Evolutionary conservation across 768 basidiomycete species (phyloP).

Genomic region (Goffeauzyma gilvescens): DNA sequence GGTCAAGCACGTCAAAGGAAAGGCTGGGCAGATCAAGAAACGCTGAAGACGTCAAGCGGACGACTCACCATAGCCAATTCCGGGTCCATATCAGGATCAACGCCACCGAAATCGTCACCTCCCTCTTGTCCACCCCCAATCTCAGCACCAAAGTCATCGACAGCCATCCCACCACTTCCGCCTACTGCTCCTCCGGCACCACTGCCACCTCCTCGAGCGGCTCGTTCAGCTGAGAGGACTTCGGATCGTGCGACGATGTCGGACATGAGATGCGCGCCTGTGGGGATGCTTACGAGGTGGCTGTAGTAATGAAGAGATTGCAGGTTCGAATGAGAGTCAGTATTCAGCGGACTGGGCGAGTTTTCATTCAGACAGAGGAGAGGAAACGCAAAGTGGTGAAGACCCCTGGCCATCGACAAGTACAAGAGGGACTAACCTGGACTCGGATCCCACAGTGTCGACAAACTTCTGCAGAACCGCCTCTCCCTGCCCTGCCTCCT

Average conservation of each 20-base stretch:
- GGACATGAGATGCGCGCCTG: constrained; percentile 58
- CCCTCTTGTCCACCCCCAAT: constrained; percentile 35
- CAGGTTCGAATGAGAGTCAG: background rate
- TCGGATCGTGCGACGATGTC: constrained; percentile 64
- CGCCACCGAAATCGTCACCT: constrained; percentile 43
- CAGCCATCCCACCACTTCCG: constrained; percentile 29
- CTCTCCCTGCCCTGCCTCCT: constrained; percentile 44
- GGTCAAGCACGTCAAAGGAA: background rate
- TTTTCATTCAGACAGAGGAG: background rate
- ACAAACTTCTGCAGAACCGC: constrained; percentile 58
- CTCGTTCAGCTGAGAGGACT: constrained; percentile 59
- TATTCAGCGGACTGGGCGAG: no score
- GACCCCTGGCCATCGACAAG: background rate
- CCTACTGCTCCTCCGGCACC: constrained; percentile 35
- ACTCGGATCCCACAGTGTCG: no score
- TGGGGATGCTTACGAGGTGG: constrained; percentile 60
- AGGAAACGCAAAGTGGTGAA: background rate
- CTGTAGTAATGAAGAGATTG: constrained; percentile 33
- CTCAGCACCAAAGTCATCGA: constrained; percentile 36
- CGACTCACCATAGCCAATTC: constrained; percentile 77
- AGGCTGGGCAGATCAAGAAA: background rate
- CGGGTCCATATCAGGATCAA: constrained; percentile 88
- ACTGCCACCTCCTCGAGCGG: constrained; percentile 44
- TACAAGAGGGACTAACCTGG: constrained; percentile 21
- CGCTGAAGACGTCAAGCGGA: background rate